phyloP scores from a whole-genome alignment of 768 basidiomycete species.

The Suillus hirtellus region DNA sequence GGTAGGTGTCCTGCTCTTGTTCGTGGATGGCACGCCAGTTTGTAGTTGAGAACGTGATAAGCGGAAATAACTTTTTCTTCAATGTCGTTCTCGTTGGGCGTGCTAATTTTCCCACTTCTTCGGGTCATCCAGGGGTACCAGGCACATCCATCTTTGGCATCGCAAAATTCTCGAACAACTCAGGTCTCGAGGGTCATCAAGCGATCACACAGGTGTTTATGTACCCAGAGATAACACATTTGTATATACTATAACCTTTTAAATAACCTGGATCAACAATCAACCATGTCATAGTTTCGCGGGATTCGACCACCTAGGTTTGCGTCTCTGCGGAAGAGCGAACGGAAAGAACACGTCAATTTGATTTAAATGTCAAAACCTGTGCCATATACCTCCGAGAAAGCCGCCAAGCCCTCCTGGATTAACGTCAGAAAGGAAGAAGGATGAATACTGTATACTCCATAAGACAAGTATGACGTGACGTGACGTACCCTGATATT shows the following conservation, averaged over 20 bases:
- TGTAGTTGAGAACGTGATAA: neutral
- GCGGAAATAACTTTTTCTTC: constrained; percentile 4
- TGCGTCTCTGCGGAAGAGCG: constrained; percentile 38
- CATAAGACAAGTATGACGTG: constrained; percentile 9
- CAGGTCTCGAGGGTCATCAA: neutral
- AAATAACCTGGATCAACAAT: neutral
- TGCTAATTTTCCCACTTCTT: constrained; percentile 1
- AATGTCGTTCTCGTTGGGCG: neutral
- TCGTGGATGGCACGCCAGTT: neutral
- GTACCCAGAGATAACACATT: neutral
- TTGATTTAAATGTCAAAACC: constrained; percentile 3
- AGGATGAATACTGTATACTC: constrained; percentile 11
- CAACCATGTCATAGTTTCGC: constrained; percentile 46
- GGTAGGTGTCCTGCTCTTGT: neutral
- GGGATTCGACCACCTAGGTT: constrained; percentile 58
- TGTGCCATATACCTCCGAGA: constrained; percentile 52
- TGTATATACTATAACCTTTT: constrained; percentile 5
- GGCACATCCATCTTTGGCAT: neutral
- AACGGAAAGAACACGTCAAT: constrained; percentile 3
- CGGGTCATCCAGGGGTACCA: neutral
- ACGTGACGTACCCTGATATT: constrained; percentile 64
- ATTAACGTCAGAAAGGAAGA: constrained; percentile 5
- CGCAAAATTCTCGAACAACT: neutral
- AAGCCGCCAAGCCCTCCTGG: constrained; percentile 73
- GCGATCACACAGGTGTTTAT: constrained; percentile 1